These are phyloP conservation scores for Exobasidium rhododendri DNA, from an alignment of 1,284 basidiomycete species.

Conservation along the genomic window DNA sequence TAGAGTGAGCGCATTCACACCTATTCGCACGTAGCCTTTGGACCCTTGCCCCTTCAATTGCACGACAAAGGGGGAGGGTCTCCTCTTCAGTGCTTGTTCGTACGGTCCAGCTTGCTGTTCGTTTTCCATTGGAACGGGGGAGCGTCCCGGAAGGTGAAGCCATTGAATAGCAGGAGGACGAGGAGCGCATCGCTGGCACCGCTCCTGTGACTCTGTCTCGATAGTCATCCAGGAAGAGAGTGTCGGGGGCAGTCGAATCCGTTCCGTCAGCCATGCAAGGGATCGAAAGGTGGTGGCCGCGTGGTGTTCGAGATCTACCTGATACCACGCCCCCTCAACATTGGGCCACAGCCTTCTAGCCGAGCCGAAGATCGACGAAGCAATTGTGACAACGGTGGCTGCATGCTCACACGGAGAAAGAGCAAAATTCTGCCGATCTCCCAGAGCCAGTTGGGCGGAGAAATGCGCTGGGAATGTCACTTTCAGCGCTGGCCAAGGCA, in stretches of 20 bases:
- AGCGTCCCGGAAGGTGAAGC: constrained; percentile 55
- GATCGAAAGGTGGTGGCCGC: constrained; percentile 34
- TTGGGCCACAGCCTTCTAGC: constrained; percentile 30
- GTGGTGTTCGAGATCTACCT: constrained; percentile 41
- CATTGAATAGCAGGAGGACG: constrained; percentile 71
- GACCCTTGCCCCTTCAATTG: constrained; percentile 71
- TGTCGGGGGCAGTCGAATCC: constrained; percentile 22
- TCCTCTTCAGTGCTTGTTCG: constrained; percentile 70
- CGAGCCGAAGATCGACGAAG: neutral
- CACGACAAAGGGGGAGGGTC: constrained; percentile 81
- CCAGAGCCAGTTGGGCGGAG: neutral
- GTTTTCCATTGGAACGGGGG: constrained; percentile 36
- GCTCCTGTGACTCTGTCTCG: constrained; percentile 25
- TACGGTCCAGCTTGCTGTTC: constrained; percentile 40
- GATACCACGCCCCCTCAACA: constrained; percentile 27
- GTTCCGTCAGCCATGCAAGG: constrained; percentile 40
- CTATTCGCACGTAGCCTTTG: constrained; percentile 66
- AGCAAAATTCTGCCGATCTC: neutral
- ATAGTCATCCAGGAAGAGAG: constrained; percentile 28
- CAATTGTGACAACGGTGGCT: neutral
- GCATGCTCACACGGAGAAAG: neutral
- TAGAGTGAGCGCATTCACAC: constrained; percentile 80
- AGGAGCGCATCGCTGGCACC: constrained; percentile 75
- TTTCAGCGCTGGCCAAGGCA: constrained; percentile 18
- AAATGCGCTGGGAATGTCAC: neutral